Conservation (phyloP, 2,329 filamentous ascomycete species). For the Aspergillus tubingensis region DNA sequence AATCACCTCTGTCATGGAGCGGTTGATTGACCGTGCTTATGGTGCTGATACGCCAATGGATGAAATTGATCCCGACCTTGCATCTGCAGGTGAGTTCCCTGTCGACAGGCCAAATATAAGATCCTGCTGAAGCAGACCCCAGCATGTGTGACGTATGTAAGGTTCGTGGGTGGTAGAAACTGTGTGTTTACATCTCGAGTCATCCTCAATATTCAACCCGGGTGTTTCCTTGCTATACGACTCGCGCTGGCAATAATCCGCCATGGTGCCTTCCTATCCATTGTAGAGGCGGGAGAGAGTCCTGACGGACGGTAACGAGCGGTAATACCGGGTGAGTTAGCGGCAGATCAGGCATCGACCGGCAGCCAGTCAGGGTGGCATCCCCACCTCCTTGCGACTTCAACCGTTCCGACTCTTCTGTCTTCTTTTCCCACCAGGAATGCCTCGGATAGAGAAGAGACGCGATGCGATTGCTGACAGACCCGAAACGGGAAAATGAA, state of each 20-base stretch:
- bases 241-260: too few relatives aligned
- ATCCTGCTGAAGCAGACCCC: constrained; percentile 1
- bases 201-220: too few relatives aligned
- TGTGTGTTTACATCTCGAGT: too few relatives aligned
- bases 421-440: constrained; percentile 4
- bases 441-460: neutral
- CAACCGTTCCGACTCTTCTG: constrained; percentile 8
- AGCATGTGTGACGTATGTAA: constrained; percentile 9
- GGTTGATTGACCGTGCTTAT: neutral
- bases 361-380: constrained; percentile 15
- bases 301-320: neutral
- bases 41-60: constrained; percentile 10
- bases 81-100: constrained; percentile 14
- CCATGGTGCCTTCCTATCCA: too few relatives aligned
- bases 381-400: constrained; percentile 15
- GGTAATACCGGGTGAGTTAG: constrained; percentile 10
- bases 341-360: constrained; percentile 23
- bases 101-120: constrained; percentile 6
- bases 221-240: too few relatives aligned
- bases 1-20: constrained; percentile 2
- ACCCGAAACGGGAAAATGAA: neutral
- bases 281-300: too few relatives aligned
- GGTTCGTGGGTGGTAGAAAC: neutral
- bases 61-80: constrained; percentile 4
- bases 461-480: neutral